Base-by-base conservation (phyloP, 108 stramenopile species). In the Nitzschia sp. region DNA sequence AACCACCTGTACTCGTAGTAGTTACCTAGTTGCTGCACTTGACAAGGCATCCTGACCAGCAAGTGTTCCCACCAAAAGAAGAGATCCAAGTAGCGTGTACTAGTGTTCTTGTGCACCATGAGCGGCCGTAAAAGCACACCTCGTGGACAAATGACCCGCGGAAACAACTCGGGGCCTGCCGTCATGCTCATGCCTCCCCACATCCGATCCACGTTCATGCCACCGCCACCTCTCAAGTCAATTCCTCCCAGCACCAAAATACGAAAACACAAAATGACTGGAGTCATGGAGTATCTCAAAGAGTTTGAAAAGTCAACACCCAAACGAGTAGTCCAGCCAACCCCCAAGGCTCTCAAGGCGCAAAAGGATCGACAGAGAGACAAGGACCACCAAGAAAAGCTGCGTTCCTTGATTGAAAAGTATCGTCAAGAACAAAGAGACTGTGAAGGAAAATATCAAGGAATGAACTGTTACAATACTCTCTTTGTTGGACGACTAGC, bases 401-500 rank as follows among this genome's bases (percentile, higher is more conserved):
- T 84, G 11, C 67, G 62, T 40, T 85, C 89, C 0, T 19, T 76
- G 29, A 77, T 90, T 17, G 89, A 90, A 60, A 66, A 59, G 8
- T 91, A 91, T 73, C 86, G 87, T 5, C 63, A 76, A n/a, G 77
- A 85, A 48, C 87, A 89, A 59, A 77, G 70, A 34, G 79, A 79
- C 9, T 75, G 73, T 40, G 77, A 62, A 7, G 90, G 90, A n/a
- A 82, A 87, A 65, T 86, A 65, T 69, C 73, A 83, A 37, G 88
- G 88, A 10, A 95, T 95, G 93, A 90, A 92, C 67, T 91, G 90
- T 46, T 97, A 96, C 83, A 94, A 95, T 80, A 97, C 98, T 0
- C 80, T 99, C 6, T 98, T 98, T 70, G 92, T 99, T 6, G 90
- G 92, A 8, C 75, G 96, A 46, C 73, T 99, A 11, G 92, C 93